These are phyloP conservation scores for Trichosporon sp. DNA, from an alignment of 1,284 basidiomycete genomes.

Conservation along the genomic window DNA sequence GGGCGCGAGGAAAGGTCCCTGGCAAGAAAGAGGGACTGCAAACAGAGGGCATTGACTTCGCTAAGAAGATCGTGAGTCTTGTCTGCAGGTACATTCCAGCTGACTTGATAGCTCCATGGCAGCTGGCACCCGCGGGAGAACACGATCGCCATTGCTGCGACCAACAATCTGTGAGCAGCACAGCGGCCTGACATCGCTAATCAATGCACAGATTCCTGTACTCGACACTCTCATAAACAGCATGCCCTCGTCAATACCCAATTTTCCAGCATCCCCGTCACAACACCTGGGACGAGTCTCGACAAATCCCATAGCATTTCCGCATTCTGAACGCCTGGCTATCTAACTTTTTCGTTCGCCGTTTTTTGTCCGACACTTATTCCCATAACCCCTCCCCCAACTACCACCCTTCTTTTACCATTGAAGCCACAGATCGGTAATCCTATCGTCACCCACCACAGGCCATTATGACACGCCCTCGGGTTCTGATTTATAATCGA, in stretches of 20 bases:
- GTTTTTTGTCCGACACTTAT: slow-evolving; percentile 3
- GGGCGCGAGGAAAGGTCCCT: slow-evolving; percentile 70
- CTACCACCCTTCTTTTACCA: background rate
- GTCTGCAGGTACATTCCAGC: background rate
- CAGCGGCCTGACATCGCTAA: background rate
- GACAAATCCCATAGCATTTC: background rate
- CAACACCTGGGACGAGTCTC: background rate
- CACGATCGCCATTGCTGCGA: slow-evolving; percentile 95
- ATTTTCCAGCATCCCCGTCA: background rate
- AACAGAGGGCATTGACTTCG: slow-evolving; percentile 88
- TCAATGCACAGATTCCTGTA: slow-evolving; percentile 41
- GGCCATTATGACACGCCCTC: background rate
- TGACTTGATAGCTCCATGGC: slow-evolving; percentile 59
- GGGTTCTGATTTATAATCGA: background rate
- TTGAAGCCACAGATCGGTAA: slow-evolving; percentile 3
- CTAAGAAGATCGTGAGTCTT: slow-evolving; percentile 83
- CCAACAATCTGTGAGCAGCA: slow-evolving; percentile 78
- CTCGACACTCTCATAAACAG: slow-evolving; percentile 42
- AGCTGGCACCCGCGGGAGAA: slow-evolving; percentile 98
- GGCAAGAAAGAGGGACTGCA: slow-evolving; percentile 76
- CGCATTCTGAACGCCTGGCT: background rate
- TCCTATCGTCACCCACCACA: background rate
- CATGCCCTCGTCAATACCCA: slow-evolving; percentile 18
- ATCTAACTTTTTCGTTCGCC: background rate
- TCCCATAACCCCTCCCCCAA: background rate